Percentiles rank a stretch among this genome's conserved stretches.
Conservation (phyloP, 78 protist species). For the Planoprotostelium fungivorum region DNA sequence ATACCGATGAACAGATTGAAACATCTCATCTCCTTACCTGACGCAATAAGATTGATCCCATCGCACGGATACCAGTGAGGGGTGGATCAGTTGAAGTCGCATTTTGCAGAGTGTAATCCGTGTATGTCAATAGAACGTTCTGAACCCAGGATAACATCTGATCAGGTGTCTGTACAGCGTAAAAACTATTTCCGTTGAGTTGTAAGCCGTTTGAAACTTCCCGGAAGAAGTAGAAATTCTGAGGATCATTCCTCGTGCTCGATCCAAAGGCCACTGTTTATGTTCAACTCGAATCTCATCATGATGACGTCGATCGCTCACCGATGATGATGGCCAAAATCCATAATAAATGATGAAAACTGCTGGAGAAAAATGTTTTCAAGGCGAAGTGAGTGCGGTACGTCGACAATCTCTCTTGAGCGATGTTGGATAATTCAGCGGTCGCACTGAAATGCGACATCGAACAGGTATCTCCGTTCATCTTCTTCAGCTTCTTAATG, state of each 20-base stretch:
- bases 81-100: neutral
- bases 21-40: neutral
- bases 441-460: neutral
- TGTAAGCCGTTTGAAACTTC: neutral
- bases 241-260: neutral
- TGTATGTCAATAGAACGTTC: neutral
- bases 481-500: neutral
- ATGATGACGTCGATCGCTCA: neutral
- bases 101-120: neutral
- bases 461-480: too few relatives aligned
- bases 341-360: neutral
- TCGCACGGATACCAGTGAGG: neutral
- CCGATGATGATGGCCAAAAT: neutral
- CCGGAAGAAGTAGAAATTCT: neutral
- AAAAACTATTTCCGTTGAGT: neutral
- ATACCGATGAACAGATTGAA: too few relatives aligned
- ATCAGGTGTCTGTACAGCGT: neutral
- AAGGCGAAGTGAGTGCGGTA: neutral
- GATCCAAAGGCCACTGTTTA: neutral
- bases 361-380: too few relatives aligned
- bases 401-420: neutral
- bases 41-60: neutral
- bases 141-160: neutral
- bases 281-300: neutral
- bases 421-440: neutral